Evolutionary conservation across 2,329 filamentous ascomycete species (phyloP), one percentile per base, ranked within the genome.

Genomic region (Aspergillus ustus): DNA sequence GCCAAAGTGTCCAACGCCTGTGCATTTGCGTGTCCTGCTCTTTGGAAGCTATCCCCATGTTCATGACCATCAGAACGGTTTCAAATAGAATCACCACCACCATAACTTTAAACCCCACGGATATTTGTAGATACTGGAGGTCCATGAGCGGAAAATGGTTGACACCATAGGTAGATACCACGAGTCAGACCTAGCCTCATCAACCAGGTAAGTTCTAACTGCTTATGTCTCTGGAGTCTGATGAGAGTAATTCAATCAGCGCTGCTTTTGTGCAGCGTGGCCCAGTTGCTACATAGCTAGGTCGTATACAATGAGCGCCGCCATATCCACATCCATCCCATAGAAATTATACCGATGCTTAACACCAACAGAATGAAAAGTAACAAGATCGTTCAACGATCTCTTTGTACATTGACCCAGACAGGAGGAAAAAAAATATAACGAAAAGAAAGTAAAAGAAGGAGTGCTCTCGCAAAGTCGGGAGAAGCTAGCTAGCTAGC

Each of bases 381-480:
- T 40, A 9, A 15, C 13, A 17, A n/a, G 48, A 58, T 58, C 55
- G 55, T 40, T 58, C 55, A 58, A 43, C 55, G 55, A 58, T 45
- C 55, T 45, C 28, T 53, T 59, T 50, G 20, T 61, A 65, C 60
- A 34, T 57, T 51, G 25, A 28, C 7, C 46, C 9, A 52, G 43
- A 8, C 61, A 63, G 28, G 31, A 52, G 54, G 29, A 52, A 53
- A 49, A 59, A 57, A 31, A 60, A 48, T 56, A 56, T 52, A 53
- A 43, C 20, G 28, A 58, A 51, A 46, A 59, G 9, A 34, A 45
- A 54, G 58, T 52, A 28, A 46, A 49, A 28, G 44, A n/a, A 19
- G 11, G 34, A 40, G 34, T 40, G 9, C 34, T 40, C 34, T 40
- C 34, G 34, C 34, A 15, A 11, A 61, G 43, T 19, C 45, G 46